Evolutionary conservation across 106 monocot genomes (phyloP), one percentile per base, ranked within the genome.

Genomic region (Phalaenopsis equestris): DNA sequence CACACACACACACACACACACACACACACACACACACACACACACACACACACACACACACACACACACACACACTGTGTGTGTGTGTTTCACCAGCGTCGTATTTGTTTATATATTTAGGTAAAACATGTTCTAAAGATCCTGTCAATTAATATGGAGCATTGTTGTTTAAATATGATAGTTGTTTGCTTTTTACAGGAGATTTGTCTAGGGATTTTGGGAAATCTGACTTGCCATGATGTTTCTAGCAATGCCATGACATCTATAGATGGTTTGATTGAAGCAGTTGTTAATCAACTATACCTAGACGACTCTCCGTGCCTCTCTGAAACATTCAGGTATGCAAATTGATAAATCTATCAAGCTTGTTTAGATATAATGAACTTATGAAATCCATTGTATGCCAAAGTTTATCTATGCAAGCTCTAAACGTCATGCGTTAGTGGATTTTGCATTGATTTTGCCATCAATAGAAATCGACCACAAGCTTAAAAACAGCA

Each of bases 191-290:
- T 77, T 80, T 41, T 84, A 21, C 85, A 98, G 98, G 94, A 98
- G 82, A 94, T 98, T 84, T 98, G 94, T 76, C 83, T 98, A 24
- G 98, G 98, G 72, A 98, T 98, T n/a, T 88, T 94, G 79, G 94
- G 92, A 74, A 98, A 98, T 84, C 75, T 98, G 36, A 89, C 94
- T 67, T 98, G 92, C 57, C 98, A 98, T 84, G 86, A 90, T 78
- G 73, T 73, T 83, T 45, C 90, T 80, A 83, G 80, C 41, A 79
- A 38, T 43, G 74, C 79, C 49, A 85, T 98, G 56, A 76, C 64
- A 80, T 89, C 91, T 67, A 92, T 80, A 78, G 79, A 85, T 75
- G 89, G 86, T 86, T 83, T 94, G 87, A 79, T 93, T 81, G 88
- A 94, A 79, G 84, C 90, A 46, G 80, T 93, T 87, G 80, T 93